Evolutionary conservation across 83 land plant genomes (phyloP).

Genomic region (Picea mariana): DNA sequence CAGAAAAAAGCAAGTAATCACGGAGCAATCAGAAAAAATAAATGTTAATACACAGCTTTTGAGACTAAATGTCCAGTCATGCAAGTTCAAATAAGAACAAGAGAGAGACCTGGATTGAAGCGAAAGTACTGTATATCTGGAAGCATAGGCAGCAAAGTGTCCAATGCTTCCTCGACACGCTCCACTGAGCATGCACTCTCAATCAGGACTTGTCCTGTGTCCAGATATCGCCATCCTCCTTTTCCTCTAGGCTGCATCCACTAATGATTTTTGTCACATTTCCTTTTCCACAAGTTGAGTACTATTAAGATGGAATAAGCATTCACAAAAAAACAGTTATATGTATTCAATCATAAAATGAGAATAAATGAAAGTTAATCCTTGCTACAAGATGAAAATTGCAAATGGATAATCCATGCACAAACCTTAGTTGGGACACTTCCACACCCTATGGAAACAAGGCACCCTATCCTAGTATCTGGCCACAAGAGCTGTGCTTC

Average conservation of each 20-base stretch:
- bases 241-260: constrained; percentile 68
- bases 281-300: not conserved
- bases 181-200: constrained; percentile 99
- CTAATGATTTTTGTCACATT: constrained; percentile 8
- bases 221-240: constrained; percentile 97
- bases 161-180: constrained; percentile 91
- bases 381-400: not conserved
- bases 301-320: constrained; percentile 12
- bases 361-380: not conserved
- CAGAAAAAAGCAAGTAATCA: not conserved
- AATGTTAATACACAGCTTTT: not conserved
- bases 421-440: constrained; percentile 90
- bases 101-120: constrained; percentile 80
- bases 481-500: constrained; percentile 99
- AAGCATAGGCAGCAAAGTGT: constrained; percentile 91
- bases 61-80: not conserved
- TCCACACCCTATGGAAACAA: constrained; percentile 96
- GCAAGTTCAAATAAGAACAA: not conserved
- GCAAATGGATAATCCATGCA: not conserved
- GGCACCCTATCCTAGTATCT: constrained; percentile 81
- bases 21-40: not conserved
- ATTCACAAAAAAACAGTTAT: not conserved
- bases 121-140: constrained; percentile 94
- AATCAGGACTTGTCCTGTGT: constrained; percentile 98
- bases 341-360: constrained; percentile 5